phyloP scores from a whole-genome alignment of 495 filamentous ascomycete species.

The Symbiotaphrina buchneri region DNA sequence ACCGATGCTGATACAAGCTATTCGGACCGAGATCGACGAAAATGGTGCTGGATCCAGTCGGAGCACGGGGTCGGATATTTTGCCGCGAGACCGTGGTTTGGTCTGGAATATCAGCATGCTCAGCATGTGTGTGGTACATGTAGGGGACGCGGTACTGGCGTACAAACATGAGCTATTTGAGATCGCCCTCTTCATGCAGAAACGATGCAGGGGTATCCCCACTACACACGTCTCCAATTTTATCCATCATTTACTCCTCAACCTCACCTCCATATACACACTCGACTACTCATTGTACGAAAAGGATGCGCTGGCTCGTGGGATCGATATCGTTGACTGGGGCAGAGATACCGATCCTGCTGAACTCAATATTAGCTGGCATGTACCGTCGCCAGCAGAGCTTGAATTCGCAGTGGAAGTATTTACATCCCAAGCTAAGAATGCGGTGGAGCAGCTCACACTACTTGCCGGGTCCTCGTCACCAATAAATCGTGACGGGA shows the following conservation, averaged over 20 bases:
- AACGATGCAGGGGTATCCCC: constrained; percentile 78
- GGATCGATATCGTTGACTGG: constrained; percentile 52
- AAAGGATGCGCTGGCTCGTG: constrained; percentile 28
- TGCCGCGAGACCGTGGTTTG: constrained; percentile 76
- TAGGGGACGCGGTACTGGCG: constrained; percentile 68
- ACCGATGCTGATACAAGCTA: constrained; percentile 71
- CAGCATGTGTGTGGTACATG: constrained; percentile 95
- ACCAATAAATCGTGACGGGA: constrained; percentile 77
- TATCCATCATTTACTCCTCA: constrained; percentile 95
- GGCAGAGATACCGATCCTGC: constrained; percentile 44
- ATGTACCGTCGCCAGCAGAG: constrained; percentile 57
- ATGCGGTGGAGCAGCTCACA: constrained; percentile 42
- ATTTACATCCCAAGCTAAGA: constrained; percentile 53
- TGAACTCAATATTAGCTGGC: constrained; percentile 73
- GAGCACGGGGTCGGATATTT: constrained; percentile 78
- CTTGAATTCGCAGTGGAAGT: constrained; percentile 73
- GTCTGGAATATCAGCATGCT: constrained; percentile 97
- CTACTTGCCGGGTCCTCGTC: constrained; percentile 61
- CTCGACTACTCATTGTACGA: constrained; percentile 75
- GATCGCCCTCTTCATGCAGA: constrained; percentile 87
- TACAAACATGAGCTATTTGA: constrained; percentile 77
- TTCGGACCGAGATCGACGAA: constrained; percentile 89
- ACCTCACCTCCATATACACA: constrained; percentile 82
- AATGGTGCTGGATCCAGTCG: constrained; percentile 91
- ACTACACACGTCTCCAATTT: constrained; percentile 94